These are phyloP conservation scores for Boletus rubescentipes DNA, from an alignment of 768 basidiomycete genomes.

Conservation along the genomic window DNA sequence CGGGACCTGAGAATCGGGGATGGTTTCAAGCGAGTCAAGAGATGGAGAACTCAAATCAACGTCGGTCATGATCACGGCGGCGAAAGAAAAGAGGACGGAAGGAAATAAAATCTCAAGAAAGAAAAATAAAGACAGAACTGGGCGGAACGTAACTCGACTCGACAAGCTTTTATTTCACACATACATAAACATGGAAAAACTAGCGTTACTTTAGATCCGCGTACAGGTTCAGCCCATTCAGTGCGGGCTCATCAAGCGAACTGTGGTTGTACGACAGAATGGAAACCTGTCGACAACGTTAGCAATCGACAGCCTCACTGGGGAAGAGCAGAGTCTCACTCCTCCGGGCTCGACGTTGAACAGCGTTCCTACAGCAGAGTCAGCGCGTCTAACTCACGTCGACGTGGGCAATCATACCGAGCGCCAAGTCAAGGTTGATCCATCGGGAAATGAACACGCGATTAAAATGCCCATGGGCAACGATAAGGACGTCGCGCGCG, in stretches of 20 bases:
- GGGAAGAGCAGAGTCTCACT: constrained; percentile 39
- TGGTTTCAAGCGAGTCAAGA: constrained; percentile 21
- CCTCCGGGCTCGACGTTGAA: constrained; percentile 87
- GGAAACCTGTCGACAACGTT: constrained; percentile 51
- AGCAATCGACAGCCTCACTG: neutral
- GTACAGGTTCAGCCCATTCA: constrained; percentile 73
- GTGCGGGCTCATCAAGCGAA: constrained; percentile 71
- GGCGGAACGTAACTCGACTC: constrained; percentile 15
- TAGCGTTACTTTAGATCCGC: constrained; percentile 37
- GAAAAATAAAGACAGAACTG: constrained; percentile 6
- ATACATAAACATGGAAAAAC: constrained; percentile 23
- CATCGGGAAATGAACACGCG: constrained; percentile 79
- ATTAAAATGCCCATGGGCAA: constrained; percentile 86
- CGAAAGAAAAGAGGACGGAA: constrained; percentile 4
- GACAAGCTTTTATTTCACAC: constrained; percentile 15
- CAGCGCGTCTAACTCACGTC: constrained; percentile 2
- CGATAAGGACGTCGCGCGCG: constrained; percentile 79
- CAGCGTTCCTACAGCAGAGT: constrained; percentile 52
- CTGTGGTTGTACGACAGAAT: constrained; percentile 84
- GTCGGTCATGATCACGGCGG: constrained; percentile 38
- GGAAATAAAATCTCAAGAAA: constrained; percentile 8
- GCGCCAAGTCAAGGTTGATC: constrained; percentile 63
- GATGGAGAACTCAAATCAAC: constrained; percentile 27
- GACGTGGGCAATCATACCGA: constrained; percentile 40
- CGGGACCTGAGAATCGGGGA: constrained; percentile 18